Evolutionary conservation across 495 filamentous ascomycete species (phyloP).

Genomic region (Thermochaetoides thermophila): DNA sequence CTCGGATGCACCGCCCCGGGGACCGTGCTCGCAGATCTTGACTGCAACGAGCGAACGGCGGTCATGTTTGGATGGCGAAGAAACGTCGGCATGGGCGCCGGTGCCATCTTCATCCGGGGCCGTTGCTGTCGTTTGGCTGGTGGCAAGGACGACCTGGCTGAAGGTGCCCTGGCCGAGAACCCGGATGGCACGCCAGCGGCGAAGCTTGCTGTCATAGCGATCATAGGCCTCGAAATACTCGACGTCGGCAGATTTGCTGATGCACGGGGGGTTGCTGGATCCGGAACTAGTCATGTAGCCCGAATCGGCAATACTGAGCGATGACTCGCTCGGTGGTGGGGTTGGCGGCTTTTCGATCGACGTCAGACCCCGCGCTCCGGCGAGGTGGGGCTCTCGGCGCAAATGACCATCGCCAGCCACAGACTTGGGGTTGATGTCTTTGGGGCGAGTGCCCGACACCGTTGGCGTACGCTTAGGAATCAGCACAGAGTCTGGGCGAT

Average conservation of each 20-base stretch:
- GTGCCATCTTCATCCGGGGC: conserved; percentile 29
- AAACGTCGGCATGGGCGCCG: conserved; percentile 4
- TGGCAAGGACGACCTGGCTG: conserved; percentile 82
- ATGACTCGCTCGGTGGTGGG: conserved; percentile 49
- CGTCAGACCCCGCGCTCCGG: conserved; percentile 56
- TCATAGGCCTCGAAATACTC: conserved; percentile 51
- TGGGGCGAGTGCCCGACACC: conserved; percentile 44
- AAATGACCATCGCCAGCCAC: conserved; percentile 32
- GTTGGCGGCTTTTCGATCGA: conserved; percentile 52
- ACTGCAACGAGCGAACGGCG: conserved; percentile 65
- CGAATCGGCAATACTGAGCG: conserved; percentile 32
- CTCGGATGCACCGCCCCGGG: conserved; percentile 75
- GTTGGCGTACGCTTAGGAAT: conserved; percentile 58
- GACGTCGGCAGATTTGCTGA: conserved; percentile 23
- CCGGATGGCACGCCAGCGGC: conserved; percentile 61
- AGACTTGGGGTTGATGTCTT: conserved; percentile 32
- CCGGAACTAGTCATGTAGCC: conserved; percentile 13
- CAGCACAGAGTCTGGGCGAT: conserved; percentile 54
- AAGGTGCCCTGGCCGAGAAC: conserved; percentile 87
- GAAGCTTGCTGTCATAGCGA: conserved; percentile 39
- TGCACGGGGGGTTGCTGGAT: conserved; percentile 7
- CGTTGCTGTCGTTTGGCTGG: conserved; percentile 31
- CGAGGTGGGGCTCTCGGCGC: conserved; percentile 71
- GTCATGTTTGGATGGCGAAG: conserved; percentile 15
- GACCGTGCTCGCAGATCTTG: conserved; percentile 89